Base-by-base conservation (phyloP, 768 basidiomycete species). In the Leucocoprinus birnbaumii region DNA sequence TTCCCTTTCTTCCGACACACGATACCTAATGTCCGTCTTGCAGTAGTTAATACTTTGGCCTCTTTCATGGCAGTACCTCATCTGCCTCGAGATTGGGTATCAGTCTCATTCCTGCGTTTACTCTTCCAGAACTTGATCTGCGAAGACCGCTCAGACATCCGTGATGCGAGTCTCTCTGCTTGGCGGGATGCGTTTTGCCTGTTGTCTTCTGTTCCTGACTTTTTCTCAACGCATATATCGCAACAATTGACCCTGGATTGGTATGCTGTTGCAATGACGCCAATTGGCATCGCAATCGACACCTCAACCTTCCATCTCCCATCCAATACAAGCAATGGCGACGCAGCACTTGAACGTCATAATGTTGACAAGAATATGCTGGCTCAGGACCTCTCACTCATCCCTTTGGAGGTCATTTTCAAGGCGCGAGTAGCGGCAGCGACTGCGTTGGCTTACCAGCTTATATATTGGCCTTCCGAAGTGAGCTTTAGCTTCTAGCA, bases 1-100 rank as follows among this genome's bases (percentile, higher is more conserved):
- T 98, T 93, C 71, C 92, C 96, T 3, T 98, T 96, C 78, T 95
- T 98, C 73, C 91, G 97, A 16, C 97, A 99, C 68, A 95, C 96
- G 0, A 98, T 99, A 63, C 71, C 89, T 1, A 88, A 87, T 57
- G 97, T 99, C 52, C 91, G 97, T 7, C 78, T 95, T 13, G 88
- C 97, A 2, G 95, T 98, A 2, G 89, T 95, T 43, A 87, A 91
- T 57, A 94, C 94, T 0, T 74, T 98, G 9, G 80, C 85, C 53
- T 87, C 89, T 7, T 95, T 98, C 71, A 89, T 97, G 80, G 74
- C 78, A 21, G 88, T 93, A 7, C 69, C 83, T 6, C 80, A 85
- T 0, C 79, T 95, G 41, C 81, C 89, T 7, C 77, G 79, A 61
- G 85, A 86, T 51, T 98, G 97, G 97, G 80, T 96, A 59, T 73